These are phyloP conservation scores for Sphagnum contortum DNA, from an alignment of 225 moss, liverwort and hornwort species.

Conservation along the genomic window DNA sequence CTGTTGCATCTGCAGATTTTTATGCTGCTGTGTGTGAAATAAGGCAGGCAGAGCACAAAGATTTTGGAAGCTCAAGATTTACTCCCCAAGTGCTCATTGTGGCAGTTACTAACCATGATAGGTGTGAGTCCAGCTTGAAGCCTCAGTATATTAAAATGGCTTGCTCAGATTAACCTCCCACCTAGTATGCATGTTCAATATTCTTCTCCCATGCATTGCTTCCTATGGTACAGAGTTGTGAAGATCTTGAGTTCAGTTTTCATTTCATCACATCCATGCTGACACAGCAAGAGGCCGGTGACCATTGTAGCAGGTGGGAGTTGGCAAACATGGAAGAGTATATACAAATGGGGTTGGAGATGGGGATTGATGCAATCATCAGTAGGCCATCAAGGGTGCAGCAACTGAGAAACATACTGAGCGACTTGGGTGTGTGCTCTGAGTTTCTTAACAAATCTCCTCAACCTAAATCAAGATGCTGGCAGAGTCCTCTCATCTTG, in stretches of 20 bases:
- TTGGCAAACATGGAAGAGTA: constrained; percentile 14
- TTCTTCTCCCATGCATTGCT: too few species aligned
- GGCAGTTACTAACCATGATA: constrained; percentile 39
- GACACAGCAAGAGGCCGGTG: too few species aligned
- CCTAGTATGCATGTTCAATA: too few species aligned
- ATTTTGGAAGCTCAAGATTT: constrained; percentile 16
- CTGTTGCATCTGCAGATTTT: constrained; percentile 14
- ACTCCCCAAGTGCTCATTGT: constrained; percentile 18
- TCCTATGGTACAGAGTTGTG: too few species aligned
- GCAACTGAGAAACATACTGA: constrained; percentile 35
- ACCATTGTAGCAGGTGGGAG: constrained; percentile 20
- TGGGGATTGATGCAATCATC: constrained; percentile 39
- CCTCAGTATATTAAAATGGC: too few species aligned
- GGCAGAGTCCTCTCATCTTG: too few species aligned
- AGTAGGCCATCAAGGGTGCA: constrained; percentile 47
- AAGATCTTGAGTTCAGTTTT: too few species aligned
- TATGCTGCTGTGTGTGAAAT: constrained; percentile 28
- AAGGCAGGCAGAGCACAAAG: constrained; percentile 17
- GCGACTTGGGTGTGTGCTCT: constrained; percentile 22
- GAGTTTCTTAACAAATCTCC: too few species aligned
- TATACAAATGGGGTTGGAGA: constrained; percentile 24
- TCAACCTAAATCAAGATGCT: too few species aligned
- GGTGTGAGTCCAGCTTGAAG: constrained; percentile 8
- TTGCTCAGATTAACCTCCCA: too few species aligned
- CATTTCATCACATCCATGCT: too few species aligned